These are phyloP conservation scores for Exobasidium cylindrosporum DNA, from an alignment of 1,284 basidiomycete species.

Conservation along the genomic window DNA sequence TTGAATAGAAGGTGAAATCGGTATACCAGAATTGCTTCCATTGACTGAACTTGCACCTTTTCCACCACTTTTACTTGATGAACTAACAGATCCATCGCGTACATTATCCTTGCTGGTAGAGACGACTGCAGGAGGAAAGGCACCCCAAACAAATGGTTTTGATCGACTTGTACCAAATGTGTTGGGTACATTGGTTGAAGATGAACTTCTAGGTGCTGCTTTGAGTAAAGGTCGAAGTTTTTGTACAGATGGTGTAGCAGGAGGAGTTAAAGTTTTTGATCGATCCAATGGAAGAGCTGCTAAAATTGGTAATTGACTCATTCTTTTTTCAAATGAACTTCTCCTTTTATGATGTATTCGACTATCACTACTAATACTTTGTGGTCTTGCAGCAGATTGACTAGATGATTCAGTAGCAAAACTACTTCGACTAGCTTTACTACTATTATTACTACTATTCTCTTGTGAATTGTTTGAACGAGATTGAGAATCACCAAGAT, in stretches of 20 bases:
- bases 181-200: background rate
- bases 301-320: conserved; percentile 34
- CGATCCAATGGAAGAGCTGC: conserved; percentile 29
- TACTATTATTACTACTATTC: background rate
- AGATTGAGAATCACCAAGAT: too few relatives aligned
- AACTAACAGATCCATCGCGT: background rate
- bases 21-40: background rate
- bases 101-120: background rate
- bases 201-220: background rate
- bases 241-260: background rate
- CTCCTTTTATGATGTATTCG: background rate
- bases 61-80: background rate
- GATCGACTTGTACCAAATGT: background rate
- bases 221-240: conserved; percentile 2
- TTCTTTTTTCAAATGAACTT: conserved; percentile 31
- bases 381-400: background rate
- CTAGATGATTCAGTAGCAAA: background rate
- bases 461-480: background rate
- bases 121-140: conserved; percentile 5
- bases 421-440: background rate
- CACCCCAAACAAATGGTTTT: conserved; percentile 14
- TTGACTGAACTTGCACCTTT: background rate
- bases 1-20: background rate
- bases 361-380: background rate
- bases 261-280: conserved; percentile 6